These are phyloP conservation scores for Aspergillus puulaauensis DNA, from an alignment of 2,329 filamentous ascomycete genomes.

Conservation along the genomic window DNA sequence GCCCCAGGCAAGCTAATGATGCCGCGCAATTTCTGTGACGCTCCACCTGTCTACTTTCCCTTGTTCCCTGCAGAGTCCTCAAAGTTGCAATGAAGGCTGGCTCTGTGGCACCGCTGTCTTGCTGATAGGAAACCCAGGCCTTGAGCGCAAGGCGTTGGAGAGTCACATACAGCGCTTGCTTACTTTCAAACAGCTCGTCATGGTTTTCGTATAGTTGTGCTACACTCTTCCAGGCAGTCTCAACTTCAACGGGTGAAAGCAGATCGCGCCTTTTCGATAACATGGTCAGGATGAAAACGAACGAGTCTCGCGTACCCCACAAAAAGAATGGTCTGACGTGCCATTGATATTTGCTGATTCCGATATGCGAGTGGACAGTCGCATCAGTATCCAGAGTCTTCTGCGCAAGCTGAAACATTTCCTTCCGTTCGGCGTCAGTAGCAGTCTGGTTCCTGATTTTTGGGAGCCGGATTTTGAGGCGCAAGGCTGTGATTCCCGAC, in stretches of 20 bases:
- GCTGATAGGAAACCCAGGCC: background rate
- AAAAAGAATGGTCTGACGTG: slow-evolving; percentile 47
- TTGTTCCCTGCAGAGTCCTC: background rate
- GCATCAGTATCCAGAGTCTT: slow-evolving; percentile 24
- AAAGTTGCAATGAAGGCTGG: background rate
- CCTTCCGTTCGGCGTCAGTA: background rate
- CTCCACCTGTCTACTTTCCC: background rate
- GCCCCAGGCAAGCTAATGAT: too few relatives aligned
- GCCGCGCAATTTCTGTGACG: background rate
- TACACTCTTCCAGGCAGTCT: slow-evolving; percentile 44
- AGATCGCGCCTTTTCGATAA: background rate
- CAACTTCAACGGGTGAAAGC: slow-evolving; percentile 18
- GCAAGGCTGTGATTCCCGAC: slow-evolving; percentile 42
- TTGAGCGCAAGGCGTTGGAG: background rate
- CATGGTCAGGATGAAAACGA: slow-evolving; percentile 26
- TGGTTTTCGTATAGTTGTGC: slow-evolving; percentile 44
- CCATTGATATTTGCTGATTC: slow-evolving; percentile 41
- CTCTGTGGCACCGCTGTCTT: background rate
- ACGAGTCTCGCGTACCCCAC: slow-evolving; percentile 45
- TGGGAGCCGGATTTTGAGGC: slow-evolving; percentile 45
- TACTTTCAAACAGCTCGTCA: slow-evolving; percentile 36
- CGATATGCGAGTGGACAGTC: slow-evolving; percentile 37
- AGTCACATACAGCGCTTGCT: background rate
- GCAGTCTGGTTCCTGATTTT: slow-evolving; percentile 12
- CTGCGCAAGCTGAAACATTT: background rate